Evolutionary conservation across 208 protist genomes (phyloP).

Genomic region (Leishmania gerbilli): DNA sequence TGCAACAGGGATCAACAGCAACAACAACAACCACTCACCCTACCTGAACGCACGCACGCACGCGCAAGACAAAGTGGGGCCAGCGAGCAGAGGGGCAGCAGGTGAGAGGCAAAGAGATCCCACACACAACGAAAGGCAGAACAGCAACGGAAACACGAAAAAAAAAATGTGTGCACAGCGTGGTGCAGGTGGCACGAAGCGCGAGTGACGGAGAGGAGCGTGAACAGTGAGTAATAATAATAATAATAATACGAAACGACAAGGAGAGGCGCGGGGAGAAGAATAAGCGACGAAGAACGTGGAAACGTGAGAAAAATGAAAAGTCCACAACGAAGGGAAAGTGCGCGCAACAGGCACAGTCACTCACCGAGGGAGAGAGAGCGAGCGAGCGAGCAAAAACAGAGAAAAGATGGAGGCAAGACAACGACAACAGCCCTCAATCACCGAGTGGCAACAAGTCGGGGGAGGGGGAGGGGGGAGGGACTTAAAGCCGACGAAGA

Average conservation of each 20-base stretch:
- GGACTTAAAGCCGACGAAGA: background rate
- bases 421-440: background rate
- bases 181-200: background rate
- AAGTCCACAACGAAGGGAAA: conserved; percentile 1
- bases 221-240: background rate
- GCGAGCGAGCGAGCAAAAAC: too few relatives aligned
- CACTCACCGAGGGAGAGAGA: background rate
- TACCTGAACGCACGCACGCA: background rate
- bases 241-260: conserved; percentile 15
- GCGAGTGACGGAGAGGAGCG: background rate
- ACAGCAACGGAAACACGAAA: background rate
- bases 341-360: background rate
- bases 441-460: background rate
- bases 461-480: background rate
- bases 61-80: conserved; percentile 1
- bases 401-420: background rate
- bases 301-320: conserved; percentile 4
- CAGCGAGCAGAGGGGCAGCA: background rate
- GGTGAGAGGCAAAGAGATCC: background rate
- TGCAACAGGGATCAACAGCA: background rate
- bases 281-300: conserved; percentile 11
- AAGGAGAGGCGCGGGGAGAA: background rate
- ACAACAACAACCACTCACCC: background rate
- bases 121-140: background rate
- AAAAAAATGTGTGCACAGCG: background rate